These are phyloP conservation scores for Orobanche coerulescens DNA, from an alignment of 257 asterid genomes.

Conservation along the genomic window DNA sequence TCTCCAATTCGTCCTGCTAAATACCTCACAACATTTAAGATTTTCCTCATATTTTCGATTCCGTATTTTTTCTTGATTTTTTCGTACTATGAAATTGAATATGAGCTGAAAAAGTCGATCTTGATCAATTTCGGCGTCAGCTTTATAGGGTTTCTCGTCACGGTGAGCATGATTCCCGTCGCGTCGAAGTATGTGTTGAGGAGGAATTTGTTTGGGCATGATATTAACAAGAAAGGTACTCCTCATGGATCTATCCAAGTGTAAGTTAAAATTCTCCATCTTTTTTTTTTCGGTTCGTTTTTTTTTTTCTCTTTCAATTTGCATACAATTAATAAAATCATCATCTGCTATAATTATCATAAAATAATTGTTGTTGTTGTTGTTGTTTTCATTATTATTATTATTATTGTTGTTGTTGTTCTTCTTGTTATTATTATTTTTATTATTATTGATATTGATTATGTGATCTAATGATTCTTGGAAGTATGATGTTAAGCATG, in stretches of 20 bases:
- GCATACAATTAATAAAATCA: too few relatives aligned
- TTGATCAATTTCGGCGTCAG: slow-evolving; percentile 43
- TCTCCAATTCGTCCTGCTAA: slow-evolving; percentile 52
- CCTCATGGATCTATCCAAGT: slow-evolving; percentile 72
- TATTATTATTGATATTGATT: not conserved
- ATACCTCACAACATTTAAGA: slow-evolving; percentile 30
- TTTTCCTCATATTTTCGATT: slow-evolving; percentile 35
- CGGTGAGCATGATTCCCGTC: slow-evolving; percentile 58
- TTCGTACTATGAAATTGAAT: slow-evolving; percentile 39
- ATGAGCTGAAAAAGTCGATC: slow-evolving; percentile 48
- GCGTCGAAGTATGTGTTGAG: slow-evolving; percentile 54
- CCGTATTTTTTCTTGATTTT: slow-evolving; percentile 51
- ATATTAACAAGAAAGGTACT: slow-evolving; percentile 71
- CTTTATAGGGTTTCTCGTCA: slow-evolving; percentile 39
- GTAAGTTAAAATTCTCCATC: slow-evolving; percentile 30
- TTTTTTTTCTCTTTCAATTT: not conserved
- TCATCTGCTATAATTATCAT: too few relatives aligned
- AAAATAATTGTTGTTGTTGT: too few relatives aligned
- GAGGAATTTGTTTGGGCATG: slow-evolving; percentile 65
- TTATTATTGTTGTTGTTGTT: too few relatives aligned
- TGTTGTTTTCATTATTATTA: too few relatives aligned
- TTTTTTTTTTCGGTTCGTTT: not conserved
- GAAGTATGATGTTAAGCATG: not conserved
- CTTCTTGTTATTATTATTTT: too few relatives aligned
- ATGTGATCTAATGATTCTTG: not conserved